A percentile compares a stretch with the other conserved stretches of the same genome.
Conservation (phyloP, 768 basidiomycete genomes). For the Naganishia vishniacii region DNA sequence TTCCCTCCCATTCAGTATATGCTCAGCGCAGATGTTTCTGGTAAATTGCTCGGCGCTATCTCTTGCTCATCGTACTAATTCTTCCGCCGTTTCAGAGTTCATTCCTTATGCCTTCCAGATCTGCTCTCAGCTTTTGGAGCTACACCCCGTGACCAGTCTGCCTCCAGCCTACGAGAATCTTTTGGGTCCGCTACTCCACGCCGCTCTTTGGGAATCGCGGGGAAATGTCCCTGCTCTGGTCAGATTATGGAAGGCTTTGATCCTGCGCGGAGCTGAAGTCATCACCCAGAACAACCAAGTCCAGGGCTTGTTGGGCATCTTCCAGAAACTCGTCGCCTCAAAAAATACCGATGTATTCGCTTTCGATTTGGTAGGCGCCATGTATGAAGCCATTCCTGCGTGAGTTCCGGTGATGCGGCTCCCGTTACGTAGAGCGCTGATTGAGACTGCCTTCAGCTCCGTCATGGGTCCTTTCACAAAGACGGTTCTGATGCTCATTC, state of each 20-base stretch:
- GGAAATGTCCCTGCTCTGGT: slow-evolving; percentile 92
- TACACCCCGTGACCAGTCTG: slow-evolving; percentile 58
- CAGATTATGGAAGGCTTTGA: slow-evolving; percentile 74
- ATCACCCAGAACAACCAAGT: slow-evolving; percentile 70
- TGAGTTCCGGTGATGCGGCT: slow-evolving; percentile 52
- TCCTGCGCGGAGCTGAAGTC: slow-evolving; percentile 62
- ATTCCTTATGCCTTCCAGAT: slow-evolving; percentile 97
- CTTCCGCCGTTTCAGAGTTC: slow-evolving; percentile 60
- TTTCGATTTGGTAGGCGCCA: slow-evolving; percentile 76
- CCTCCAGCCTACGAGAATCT: slow-evolving; percentile 73
- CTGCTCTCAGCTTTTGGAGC: slow-evolving; percentile 86
- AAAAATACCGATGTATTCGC: slow-evolving; percentile 84
- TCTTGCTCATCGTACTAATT: neutral
- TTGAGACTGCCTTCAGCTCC: slow-evolving; percentile 50
- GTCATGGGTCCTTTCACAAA: slow-evolving; percentile 69
- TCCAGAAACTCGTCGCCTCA: slow-evolving; percentile 80
- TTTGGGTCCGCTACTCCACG: slow-evolving; percentile 75
- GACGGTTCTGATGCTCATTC: slow-evolving; percentile 62
- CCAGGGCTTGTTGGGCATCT: slow-evolving; percentile 75
- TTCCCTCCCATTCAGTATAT: slow-evolving; percentile 84
- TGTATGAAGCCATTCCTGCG: slow-evolving; percentile 69
- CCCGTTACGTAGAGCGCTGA: too few relatives aligned
- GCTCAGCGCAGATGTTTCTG: slow-evolving; percentile 85
- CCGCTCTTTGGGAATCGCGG: slow-evolving; percentile 83
- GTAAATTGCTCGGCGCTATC: slow-evolving; percentile 52